A percentile compares a stretch with the other conserved stretches of the same genome.
These are phyloP conservation scores for Podospora pseudopauciseta DNA, from an alignment of 495 filamentous ascomycete genomes.

Conservation along the genomic window DNA sequence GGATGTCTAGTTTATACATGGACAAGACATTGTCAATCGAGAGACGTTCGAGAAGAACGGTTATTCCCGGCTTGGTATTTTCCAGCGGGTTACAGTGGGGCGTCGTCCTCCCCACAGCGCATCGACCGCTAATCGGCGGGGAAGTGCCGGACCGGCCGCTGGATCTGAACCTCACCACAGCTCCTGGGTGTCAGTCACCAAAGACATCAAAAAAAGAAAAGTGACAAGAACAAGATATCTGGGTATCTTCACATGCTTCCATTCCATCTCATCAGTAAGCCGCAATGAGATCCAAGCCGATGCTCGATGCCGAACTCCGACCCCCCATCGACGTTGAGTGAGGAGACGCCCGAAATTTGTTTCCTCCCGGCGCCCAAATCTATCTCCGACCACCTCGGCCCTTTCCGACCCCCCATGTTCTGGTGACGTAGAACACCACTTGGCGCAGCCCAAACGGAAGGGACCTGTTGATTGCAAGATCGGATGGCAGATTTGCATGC, in stretches of 20 bases:
- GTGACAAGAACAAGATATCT: not conserved
- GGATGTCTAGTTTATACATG: not conserved
- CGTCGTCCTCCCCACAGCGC: not conserved
- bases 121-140: not conserved
- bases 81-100: not conserved
- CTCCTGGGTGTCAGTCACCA: too few relatives aligned
- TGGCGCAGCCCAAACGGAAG: not conserved
- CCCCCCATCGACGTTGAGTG: not conserved
- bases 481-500: not conserved
- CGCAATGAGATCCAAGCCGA: not conserved
- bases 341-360: not conserved
- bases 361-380: not conserved
- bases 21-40: not conserved
- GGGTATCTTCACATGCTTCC: not conserved
- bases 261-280: not conserved
- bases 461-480: not conserved
- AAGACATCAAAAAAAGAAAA: not conserved
- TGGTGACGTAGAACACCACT: not conserved
- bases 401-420: not conserved
- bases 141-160: not conserved
- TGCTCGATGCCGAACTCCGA: not conserved
- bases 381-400: not conserved
- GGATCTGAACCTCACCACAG: conserved; percentile 39
- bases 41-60: not conserved
- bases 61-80: conserved; percentile 2